Percentiles rank a stretch among this genome's conserved stretches.
Evolutionary conservation across 176 grass and related monocot genomes (phyloP).

Genomic region (maize (Zea mays)): Zm-B73-REFERENCE-NAM-5.0 NC_050100.1:26935501-26936000

Average conservation of each 20-base stretch:
- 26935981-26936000: neutral
- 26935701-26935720: neutral
- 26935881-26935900: neutral
- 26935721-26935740: constrained; percentile 22
- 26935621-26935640: neutral
- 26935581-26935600: neutral
- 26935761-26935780: constrained; percentile 45
- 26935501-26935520: no score
- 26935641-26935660: neutral
- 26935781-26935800: constrained; percentile 29
- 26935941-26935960: neutral
- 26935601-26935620: neutral
- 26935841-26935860: constrained; percentile 21
- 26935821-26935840: constrained; percentile 37
- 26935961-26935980: neutral
- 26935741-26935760: neutral
- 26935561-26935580: neutral
- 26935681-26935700: neutral
- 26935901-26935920: neutral
- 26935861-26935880: neutral
- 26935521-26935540: no score
- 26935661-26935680: neutral
- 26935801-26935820: constrained; percentile 22
- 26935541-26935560: neutral
- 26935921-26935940: neutral